Percentiles rank a stretch among this genome's conserved stretches.
Evolutionary conservation across 139 green algal species (phyloP).

Genomic region (Closterium sp.): DNA sequence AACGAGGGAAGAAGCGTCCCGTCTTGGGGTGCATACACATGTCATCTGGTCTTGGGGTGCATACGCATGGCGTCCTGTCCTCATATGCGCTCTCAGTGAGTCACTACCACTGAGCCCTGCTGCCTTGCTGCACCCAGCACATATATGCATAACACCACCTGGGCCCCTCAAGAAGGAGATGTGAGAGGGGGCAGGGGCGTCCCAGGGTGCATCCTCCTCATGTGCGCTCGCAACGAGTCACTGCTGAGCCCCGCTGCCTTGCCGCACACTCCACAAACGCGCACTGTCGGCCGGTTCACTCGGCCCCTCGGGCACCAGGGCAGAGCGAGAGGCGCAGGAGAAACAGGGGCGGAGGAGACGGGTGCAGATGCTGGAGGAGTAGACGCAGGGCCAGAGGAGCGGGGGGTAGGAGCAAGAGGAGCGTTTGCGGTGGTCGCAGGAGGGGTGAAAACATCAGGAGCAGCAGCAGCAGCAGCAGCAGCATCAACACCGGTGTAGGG

Average conservation of each 20-base stretch:
- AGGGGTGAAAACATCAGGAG: background rate
- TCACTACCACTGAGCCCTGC: slow-evolving; percentile 69
- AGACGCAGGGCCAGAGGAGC: background rate
- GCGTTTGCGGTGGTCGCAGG: background rate
- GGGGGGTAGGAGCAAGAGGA: too few species aligned
- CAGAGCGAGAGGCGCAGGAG: background rate
- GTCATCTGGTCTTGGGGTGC: slow-evolving; percentile 53
- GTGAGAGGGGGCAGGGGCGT: background rate
- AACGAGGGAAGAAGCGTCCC: too few species aligned
- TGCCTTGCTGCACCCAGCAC: slow-evolving; percentile 65
- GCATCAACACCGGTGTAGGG: too few species aligned
- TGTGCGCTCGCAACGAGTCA: slow-evolving; percentile 69
- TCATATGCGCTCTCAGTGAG: slow-evolving; percentile 71
- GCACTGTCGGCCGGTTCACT: slow-evolving; percentile 66
- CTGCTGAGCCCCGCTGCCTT: slow-evolving; percentile 65
- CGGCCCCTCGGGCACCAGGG: background rate
- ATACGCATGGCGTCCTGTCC: too few species aligned
- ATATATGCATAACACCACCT: slow-evolving; percentile 46
- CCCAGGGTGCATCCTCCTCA: slow-evolving; percentile 65
- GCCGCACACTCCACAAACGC: slow-evolving; percentile 69
- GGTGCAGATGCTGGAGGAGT: background rate
- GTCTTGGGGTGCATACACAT: too few species aligned
- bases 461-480: background rate
- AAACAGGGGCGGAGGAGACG: background rate
- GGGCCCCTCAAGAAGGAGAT: too few species aligned